Conservation (phyloP, 192 early-diverging fungal genomes). For the Backusella psychrophila region DNA sequence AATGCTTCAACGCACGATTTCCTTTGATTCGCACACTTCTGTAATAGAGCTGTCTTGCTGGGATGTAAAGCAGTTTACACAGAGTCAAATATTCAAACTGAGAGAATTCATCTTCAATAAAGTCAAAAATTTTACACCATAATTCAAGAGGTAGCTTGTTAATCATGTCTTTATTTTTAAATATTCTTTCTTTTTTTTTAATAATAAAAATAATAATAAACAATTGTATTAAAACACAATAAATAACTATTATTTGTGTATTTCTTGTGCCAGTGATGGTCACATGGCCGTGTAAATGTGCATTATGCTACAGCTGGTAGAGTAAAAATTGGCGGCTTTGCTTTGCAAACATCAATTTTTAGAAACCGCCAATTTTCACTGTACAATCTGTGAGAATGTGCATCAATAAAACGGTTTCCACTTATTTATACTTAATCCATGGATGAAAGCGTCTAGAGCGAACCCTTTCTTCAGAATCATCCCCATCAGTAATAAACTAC, state of each 20-base stretch:
- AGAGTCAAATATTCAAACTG: slow-evolving; percentile 2
- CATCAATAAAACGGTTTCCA: too few species aligned
- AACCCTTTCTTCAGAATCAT: too few species aligned
- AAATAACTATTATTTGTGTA: background rate
- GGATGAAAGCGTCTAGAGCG: background rate
- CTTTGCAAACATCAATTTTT: too few species aligned
- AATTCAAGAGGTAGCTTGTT: background rate
- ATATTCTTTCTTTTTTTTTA: background rate
- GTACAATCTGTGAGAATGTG: too few species aligned
- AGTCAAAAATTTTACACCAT: slow-evolving; percentile 4
- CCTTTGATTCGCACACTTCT: background rate
- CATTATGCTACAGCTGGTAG: background rate
- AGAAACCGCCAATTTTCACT: too few species aligned
- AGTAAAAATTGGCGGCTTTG: too few species aligned
- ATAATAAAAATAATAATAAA: background rate
- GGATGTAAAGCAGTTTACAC: background rate
- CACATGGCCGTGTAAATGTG: background rate
- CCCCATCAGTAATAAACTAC: too few species aligned
- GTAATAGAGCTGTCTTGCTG: background rate
- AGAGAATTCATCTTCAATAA: slow-evolving; percentile 1
- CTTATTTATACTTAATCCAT: background rate
- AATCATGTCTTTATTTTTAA: background rate
- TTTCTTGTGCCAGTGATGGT: background rate
- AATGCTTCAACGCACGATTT: background rate
- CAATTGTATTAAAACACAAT: background rate